These are phyloP conservation scores for Cercis canadensis DNA, from an alignment of 306 rosid species.

Conservation along the genomic window DNA sequence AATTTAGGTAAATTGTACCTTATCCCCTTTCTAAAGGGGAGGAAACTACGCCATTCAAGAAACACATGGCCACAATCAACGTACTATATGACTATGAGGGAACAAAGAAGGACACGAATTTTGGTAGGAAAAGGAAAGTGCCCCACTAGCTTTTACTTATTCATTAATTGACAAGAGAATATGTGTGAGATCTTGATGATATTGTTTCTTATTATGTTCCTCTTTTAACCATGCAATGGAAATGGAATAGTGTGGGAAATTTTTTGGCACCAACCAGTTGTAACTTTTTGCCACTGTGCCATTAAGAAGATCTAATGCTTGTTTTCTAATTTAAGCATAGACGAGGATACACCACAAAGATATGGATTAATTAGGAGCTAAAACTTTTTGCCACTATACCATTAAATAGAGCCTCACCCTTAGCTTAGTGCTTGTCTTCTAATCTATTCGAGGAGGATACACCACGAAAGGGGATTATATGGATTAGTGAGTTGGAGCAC, in stretches of 20 bases:
- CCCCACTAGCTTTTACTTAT: constrained; percentile 34
- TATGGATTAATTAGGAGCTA: constrained; percentile 35
- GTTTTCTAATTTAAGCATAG: constrained; percentile 13
- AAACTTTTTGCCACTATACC: no score
- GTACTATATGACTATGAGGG: background rate
- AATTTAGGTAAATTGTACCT: no score
- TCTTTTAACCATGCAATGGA: constrained; percentile 44
- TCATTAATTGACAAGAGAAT: constrained; percentile 23
- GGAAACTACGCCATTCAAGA: constrained; percentile 7
- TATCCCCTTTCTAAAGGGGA: background rate
- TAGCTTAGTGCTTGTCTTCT: no score
- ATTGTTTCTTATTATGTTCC: constrained; percentile 35
- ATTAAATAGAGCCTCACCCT: no score
- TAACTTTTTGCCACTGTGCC: constrained; percentile 29
- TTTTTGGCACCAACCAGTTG: constrained; percentile 31
- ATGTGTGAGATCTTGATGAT: constrained; percentile 12
- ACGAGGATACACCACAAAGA: constrained; percentile 23
- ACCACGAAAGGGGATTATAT: constrained; percentile 10
- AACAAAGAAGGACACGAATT: constrained; percentile 18
- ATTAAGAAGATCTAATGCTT: constrained; percentile 23
- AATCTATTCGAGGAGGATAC: no score
- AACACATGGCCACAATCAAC: background rate
- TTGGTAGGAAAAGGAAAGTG: constrained; percentile 24
- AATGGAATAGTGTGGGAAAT: constrained; percentile 29
- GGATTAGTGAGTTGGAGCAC: constrained; percentile 80